Percentiles rank a stretch among this genome's conserved stretches.
Conservation (phyloP, 371 early-diverging fungal species). For the Lichtheimia ornata region DNA sequence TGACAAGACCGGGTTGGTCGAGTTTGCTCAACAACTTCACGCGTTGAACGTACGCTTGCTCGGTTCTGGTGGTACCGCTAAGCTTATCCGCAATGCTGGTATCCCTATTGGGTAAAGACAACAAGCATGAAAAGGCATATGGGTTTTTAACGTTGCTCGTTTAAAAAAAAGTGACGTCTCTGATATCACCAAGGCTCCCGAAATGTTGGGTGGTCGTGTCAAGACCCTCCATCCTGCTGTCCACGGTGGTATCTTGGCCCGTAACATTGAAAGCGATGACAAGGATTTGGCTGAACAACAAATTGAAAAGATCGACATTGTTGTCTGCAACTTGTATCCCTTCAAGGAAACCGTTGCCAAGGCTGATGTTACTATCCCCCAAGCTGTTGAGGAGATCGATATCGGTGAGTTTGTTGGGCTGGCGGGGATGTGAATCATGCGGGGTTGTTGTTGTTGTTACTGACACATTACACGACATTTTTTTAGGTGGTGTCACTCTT, state of each 20-base stretch:
- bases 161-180: slow-evolving; percentile 88
- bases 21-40: slow-evolving; percentile 83
- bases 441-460: background rate
- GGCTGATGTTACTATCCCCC: slow-evolving; percentile 85
- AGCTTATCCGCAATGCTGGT: slow-evolving; percentile 85
- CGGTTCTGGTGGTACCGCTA: slow-evolving; percentile 96
- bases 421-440: background rate
- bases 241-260: slow-evolving; percentile 97
- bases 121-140: slow-evolving; percentile 10
- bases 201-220: slow-evolving; percentile 98
- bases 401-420: slow-evolving; percentile 71
- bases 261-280: slow-evolving; percentile 83
- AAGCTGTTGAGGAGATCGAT: slow-evolving; percentile 97
- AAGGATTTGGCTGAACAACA: slow-evolving; percentile 85
- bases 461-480: background rate
- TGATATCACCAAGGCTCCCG: slow-evolving; percentile 96
- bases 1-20: slow-evolving; percentile 93
- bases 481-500: slow-evolving; percentile 91
- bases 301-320: slow-evolving; percentile 92
- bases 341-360: slow-evolving; percentile 94
- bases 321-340: slow-evolving; percentile 97
- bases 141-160: slow-evolving; percentile 4
- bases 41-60: slow-evolving; percentile 79
- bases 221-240: slow-evolving; percentile 98
- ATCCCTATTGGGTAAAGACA: slow-evolving; percentile 79